phyloP scores from a whole-genome alignment of 495 filamentous ascomycete species.

The Viridothelium virens region DNA sequence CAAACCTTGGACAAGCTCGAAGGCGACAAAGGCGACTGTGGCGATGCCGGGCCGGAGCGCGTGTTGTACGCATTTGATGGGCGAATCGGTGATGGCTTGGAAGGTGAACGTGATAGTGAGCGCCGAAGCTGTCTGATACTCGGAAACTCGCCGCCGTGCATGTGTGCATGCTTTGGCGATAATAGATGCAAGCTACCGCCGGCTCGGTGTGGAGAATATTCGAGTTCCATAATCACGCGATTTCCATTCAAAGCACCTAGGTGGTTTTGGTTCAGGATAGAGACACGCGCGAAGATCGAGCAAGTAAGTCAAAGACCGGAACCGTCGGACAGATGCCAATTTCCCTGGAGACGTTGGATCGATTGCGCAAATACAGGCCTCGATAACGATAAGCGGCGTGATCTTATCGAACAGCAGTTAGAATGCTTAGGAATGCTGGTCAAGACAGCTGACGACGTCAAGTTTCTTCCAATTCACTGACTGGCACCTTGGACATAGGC shows the following conservation, averaged over 20 bases:
- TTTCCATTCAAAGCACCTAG: not conserved
- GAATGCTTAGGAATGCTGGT: constrained; percentile 5
- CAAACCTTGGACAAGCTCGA: constrained; percentile 25
- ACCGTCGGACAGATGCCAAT: not conserved
- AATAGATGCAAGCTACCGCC: constrained; percentile 74
- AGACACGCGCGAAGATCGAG: not conserved
- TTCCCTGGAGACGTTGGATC: not conserved
- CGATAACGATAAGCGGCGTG: constrained; percentile 7
- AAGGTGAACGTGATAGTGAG: constrained; percentile 80
- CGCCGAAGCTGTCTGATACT: constrained; percentile 70
- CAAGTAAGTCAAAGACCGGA: not conserved
- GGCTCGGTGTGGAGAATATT: constrained; percentile 33
- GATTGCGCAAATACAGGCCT: not conserved
- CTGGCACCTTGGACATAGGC: not conserved
- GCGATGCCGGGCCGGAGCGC: constrained; percentile 21
- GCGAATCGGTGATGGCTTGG: constrained; percentile 62
- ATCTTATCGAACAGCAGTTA: not conserved
- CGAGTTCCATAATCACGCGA: constrained; percentile 31
- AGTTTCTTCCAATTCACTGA: not conserved
- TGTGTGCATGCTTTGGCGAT: constrained; percentile 72
- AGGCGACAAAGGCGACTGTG: constrained; percentile 39
- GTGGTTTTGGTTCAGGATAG: not conserved
- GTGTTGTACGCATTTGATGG: constrained; percentile 43
- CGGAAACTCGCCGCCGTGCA: constrained; percentile 67
- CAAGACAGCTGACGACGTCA: not conserved